Conservation (phyloP, 306 rosid species). For the Cicer pinnatifidum region DNA sequence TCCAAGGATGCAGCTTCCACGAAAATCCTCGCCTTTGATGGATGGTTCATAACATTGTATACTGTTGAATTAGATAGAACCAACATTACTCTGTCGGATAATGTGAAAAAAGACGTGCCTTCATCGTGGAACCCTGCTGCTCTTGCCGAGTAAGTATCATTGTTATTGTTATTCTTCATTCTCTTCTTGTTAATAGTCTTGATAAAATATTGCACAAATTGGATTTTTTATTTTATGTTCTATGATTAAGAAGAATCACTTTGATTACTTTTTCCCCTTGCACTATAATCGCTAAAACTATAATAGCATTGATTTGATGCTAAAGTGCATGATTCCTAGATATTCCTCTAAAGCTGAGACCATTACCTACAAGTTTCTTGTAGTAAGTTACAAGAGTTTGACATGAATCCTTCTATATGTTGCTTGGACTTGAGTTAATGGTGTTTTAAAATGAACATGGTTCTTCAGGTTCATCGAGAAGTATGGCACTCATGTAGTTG, state of each 20-base stretch:
- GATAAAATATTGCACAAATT: constrained; percentile 8
- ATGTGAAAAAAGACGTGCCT: constrained; percentile 73
- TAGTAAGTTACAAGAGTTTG: background rate
- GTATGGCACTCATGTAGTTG: constrained; percentile 86
- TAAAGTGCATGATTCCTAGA: constrained; percentile 6
- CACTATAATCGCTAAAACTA: background rate
- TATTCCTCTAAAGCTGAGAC: background rate
- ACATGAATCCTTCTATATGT: background rate
- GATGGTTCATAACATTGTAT: constrained; percentile 77
- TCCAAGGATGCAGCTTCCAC: constrained; percentile 72
- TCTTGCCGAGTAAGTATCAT: constrained; percentile 71
- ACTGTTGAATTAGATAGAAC: constrained; percentile 69
- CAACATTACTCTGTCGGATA: constrained; percentile 59
- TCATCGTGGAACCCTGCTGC: constrained; percentile 83
- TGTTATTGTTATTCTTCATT: background rate
- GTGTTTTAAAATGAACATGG: constrained; percentile 40
- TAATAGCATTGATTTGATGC: constrained; percentile 17
- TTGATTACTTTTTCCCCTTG: background rate
- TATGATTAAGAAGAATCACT: background rate
- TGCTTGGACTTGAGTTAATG: constrained; percentile 25
- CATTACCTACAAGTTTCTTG: background rate
- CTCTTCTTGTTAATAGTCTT: constrained; percentile 1
- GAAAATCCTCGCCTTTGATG: constrained; percentile 73
- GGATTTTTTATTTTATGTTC: background rate
- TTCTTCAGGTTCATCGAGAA: constrained; percentile 85